Conservation (phyloP, 805 yeast genomes). For the Metschnikowia colocasiae region DNA sequence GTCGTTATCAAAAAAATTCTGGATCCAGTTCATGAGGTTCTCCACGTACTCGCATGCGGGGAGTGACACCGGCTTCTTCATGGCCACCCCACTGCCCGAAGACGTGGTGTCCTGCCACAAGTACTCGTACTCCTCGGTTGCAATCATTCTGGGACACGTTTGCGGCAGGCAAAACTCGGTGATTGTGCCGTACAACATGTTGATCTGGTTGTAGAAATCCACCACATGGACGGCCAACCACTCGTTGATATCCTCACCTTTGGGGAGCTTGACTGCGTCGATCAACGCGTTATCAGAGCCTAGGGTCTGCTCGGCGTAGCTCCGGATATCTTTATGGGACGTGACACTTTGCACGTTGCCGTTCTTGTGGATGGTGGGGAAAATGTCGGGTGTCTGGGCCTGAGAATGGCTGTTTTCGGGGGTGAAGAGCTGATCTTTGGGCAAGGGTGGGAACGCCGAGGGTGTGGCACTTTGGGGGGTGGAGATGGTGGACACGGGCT, state of each 20-base stretch:
- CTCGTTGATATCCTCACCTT: conserved; percentile 85
- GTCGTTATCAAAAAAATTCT: conserved; percentile 87
- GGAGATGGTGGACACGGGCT: conserved; percentile 37
- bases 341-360: conserved; percentile 33
- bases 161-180: conserved; percentile 94
- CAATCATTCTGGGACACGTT: conserved; percentile 97
- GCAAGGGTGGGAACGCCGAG: conserved; percentile 31
- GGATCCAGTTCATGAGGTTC: conserved; percentile 91
- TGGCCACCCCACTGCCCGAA: conserved; percentile 23
- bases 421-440: conserved; percentile 13
- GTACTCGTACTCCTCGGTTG: conserved; percentile 94
- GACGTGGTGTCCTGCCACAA: conserved; percentile 82
- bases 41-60: conserved; percentile 96
- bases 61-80: conserved; percentile 74
- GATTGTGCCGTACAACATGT: conserved; percentile 93
- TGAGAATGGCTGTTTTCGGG: conserved; percentile 4
- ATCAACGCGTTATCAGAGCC: conserved; percentile 89
- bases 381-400: conserved; percentile 11
- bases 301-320: conserved; percentile 89
- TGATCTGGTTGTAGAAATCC: conserved; percentile 92
- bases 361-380: conserved; percentile 29
- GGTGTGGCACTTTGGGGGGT: conserved; percentile 32
- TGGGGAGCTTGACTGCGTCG: conserved; percentile 91
- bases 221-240: conserved; percentile 99
- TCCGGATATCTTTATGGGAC: conserved; percentile 70